Base-by-base conservation (phyloP, 179 eudicot species). In the Dionaea muscipula region DNA sequence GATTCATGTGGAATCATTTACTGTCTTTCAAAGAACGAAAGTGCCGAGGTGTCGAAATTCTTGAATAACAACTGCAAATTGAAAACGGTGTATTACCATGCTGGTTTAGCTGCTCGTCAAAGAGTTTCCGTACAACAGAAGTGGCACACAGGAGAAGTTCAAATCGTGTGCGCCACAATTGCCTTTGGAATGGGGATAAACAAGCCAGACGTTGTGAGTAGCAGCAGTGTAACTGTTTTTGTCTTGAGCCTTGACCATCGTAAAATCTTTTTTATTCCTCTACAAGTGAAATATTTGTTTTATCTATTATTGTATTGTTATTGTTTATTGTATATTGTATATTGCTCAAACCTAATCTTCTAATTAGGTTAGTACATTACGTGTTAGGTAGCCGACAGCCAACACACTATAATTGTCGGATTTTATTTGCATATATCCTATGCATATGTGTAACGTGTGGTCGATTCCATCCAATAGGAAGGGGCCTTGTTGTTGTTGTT, bases 171-270 rank as follows among this genome's bases (percentile, higher is more conserved):
- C 67, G 98, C 98, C 61, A 91, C 98, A 13, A 87, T 91, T 57
- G 98, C 98, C 62, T 91, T 91, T 57, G 98, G 98, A 53, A 91
- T 91, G 98, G 98, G 98, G 60, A 91, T 91, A 37, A 94, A 91
- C 73, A 91, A 91, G 68, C 74, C 95, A 56, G 95, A 91, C 57
- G 98, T 91, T 68, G 98, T 91, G 62, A 87, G 98, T 78, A 43
- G 12, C 15, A 15, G 17, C 15, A 38, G 43, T 11, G 13, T 46
- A 46, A 12, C 10, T 21, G 12, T 7, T 16, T 46, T 4, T 45
- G 13, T n/a, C 15, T 18, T 45, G 4, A 7, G 17, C 48, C 19
- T 10, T 17, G 19, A 17, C 48, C 17, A 10, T 19, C 13, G 26
- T 11, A 31, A 4, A 31, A 31, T 31, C 10, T 31, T 4, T 10